phyloP scores from a whole-genome alignment of 2,329 filamentous ascomycete genomes.

The Ophiostoma australiae region DNA sequence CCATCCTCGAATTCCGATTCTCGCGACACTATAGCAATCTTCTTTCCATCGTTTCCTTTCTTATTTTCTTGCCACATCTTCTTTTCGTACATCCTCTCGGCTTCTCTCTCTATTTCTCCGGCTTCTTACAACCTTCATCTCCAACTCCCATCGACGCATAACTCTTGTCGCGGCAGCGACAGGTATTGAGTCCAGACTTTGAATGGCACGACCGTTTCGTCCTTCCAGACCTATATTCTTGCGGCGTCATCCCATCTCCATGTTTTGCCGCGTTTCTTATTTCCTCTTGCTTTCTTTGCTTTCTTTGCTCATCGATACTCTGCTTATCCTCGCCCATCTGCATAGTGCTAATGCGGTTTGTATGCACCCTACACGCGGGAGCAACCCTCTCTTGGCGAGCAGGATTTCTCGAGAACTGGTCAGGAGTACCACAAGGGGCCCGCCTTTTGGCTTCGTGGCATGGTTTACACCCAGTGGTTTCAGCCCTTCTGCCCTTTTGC shows the following conservation, averaged over 20 bases:
- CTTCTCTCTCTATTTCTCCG: no score
- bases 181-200: no score
- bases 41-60: not conserved
- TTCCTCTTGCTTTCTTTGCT: not conserved
- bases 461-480: slow-evolving; percentile 29
- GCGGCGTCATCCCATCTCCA: no score
- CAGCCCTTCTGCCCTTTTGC: not conserved
- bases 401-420: not conserved
- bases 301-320: not conserved
- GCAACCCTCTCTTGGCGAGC: not conserved
- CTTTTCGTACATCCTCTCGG: not conserved
- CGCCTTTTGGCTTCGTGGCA: slow-evolving; percentile 33
- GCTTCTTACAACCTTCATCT: no score
- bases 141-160: no score
- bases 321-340: not conserved
- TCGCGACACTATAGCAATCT: not conserved
- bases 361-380: not conserved
- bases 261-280: no score
- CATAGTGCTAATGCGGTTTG: not conserved
- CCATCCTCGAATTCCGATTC: not conserved
- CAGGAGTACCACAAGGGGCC: slow-evolving; percentile 13
- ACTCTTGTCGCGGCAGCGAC: no score
- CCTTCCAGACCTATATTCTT: no score
- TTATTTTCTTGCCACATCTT: not conserved
- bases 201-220: no score